Evolutionary conservation across 306 rosid species (phyloP), one percentile per base, ranked within the genome.

Genomic region (Biancaea sappan): DNA sequence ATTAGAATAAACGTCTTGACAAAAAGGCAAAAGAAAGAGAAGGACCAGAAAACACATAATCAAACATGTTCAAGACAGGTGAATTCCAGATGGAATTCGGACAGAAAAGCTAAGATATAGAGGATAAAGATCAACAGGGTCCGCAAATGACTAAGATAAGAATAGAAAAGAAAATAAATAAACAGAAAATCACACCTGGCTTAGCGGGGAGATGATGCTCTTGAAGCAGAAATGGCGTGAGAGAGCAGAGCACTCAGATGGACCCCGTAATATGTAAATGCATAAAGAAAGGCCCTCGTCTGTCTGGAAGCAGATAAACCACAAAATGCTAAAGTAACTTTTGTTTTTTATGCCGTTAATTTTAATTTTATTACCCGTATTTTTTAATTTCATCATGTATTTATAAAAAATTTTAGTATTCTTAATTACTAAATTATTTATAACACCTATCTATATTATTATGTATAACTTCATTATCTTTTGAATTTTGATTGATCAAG

Each of bases 161-260:
- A 6, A 1, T 1, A 37, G 4, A 26, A 10, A 41, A 13, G 2
- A 41, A 13, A 11, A 12, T 40, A 11, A 8, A 40, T 10, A 7
- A 13, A 72, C 3, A 40, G 2, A 72, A 24, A 72, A 70, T 52
- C 11, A 69, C 57, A 79, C 65, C 69, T 40, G 48, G 6, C 31
- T 70, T 58, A 2, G 35, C 8, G 57, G 65, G 29, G 15, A 25
- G 71, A 72, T 15, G 50, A 7, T 19, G 53, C 18, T 48, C 50
- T 32, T 4, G 76, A 47, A 61, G 46, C 53, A 24, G 37, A 32
- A 37, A 44, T 22, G 7, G 59, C 22, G 22, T 11, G 14, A 31
- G 54, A 25, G 12, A 25, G 12, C 19, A 48, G 53, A 37, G 60
- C 31, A 34, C 5, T 29, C 24, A 50, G 81, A 10, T 13, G 81